phyloP scores from a whole-genome alignment of 2,329 filamentous ascomycete species.

The Tolypocladium amazonense region DNA sequence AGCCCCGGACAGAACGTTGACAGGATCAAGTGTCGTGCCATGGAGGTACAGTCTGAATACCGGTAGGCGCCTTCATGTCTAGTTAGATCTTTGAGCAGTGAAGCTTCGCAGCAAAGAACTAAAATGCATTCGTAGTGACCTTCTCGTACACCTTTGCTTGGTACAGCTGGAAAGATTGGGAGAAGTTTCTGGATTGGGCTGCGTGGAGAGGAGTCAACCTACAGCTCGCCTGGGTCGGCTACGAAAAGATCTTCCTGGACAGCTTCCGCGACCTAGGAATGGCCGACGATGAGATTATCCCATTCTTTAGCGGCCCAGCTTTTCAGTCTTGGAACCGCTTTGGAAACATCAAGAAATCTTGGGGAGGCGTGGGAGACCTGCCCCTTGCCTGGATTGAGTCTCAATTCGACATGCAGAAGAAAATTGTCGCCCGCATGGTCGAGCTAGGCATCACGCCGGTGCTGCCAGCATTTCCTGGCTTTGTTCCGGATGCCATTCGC shows the following conservation, averaged over 20 bases:
- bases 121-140: conserved; percentile 24
- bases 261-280: conserved; percentile 35
- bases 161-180: conserved; percentile 44
- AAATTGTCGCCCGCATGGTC: conserved; percentile 37
- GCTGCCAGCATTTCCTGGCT: conserved; percentile 38
- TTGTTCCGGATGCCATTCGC: conserved; percentile 32
- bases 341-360: conserved; percentile 40
- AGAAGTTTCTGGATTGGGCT: conserved; percentile 40
- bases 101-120: neutral
- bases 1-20: conserved; percentile 1
- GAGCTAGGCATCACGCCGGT: conserved; percentile 42
- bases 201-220: conserved; percentile 40
- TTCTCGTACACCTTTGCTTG: conserved; percentile 40
- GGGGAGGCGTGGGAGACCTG: conserved; percentile 27
- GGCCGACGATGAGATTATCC: conserved; percentile 28
- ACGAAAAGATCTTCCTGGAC: conserved; percentile 38
- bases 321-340: conserved; percentile 45
- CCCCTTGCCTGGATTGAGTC: conserved; percentile 33
- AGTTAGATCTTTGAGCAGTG: neutral
- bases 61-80: conserved; percentile 13
- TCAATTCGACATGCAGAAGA: conserved; percentile 36
- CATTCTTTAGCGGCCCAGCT: conserved; percentile 37
- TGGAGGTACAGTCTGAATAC: conserved; percentile 37
- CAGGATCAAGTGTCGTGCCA: conserved; percentile 8
- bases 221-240: conserved; percentile 39